Percentiles rank a stretch among this genome's conserved stretches.
Conservation (phyloP, 78 protist species). For the Pigoraptor vietnamica region DNA sequence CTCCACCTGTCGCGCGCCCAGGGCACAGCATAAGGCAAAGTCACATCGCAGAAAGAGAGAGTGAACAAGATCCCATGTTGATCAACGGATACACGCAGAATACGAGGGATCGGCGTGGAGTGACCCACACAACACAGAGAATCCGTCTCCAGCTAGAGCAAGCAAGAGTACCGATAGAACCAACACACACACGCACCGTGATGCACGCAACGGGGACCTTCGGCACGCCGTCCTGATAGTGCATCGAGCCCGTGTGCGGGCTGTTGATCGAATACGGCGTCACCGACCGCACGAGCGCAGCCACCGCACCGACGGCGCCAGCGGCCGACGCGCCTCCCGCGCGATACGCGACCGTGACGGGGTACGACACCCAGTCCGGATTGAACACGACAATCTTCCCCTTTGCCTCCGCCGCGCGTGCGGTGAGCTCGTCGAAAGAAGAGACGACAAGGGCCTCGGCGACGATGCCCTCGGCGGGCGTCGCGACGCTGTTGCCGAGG, state of each 20-base stretch:
- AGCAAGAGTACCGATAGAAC: too few relatives aligned
- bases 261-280: slow-evolving; percentile 58
- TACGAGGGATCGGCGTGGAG: too few relatives aligned
- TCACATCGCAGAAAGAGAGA: not conserved
- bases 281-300: slow-evolving; percentile 50
- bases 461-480: slow-evolving; percentile 6
- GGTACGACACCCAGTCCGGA: slow-evolving; percentile 39
- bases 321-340: slow-evolving; percentile 52
- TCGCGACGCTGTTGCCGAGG: slow-evolving; percentile 50
- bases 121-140: too few relatives aligned
- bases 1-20: slow-evolving; percentile 6
- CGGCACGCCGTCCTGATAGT: not conserved
- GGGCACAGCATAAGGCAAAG: not conserved
- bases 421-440: not conserved
- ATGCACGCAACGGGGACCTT: slow-evolving; percentile 63
- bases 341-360: slow-evolving; percentile 35
- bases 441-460: not conserved
- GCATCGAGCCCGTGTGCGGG: slow-evolving; percentile 71
- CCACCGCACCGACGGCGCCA: slow-evolving; percentile 57
- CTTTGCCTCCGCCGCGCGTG: not conserved
- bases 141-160: too few relatives aligned
- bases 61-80: too few relatives aligned
- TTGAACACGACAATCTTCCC: slow-evolving; percentile 45
- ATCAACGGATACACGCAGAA: too few relatives aligned
- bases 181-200: slow-evolving; percentile 31